A percentile compares a stretch with the other conserved stretches of the same genome.
Conservation (phyloP, 768 basidiomycete species). For the Lactarius pseudohatsudake region DNA sequence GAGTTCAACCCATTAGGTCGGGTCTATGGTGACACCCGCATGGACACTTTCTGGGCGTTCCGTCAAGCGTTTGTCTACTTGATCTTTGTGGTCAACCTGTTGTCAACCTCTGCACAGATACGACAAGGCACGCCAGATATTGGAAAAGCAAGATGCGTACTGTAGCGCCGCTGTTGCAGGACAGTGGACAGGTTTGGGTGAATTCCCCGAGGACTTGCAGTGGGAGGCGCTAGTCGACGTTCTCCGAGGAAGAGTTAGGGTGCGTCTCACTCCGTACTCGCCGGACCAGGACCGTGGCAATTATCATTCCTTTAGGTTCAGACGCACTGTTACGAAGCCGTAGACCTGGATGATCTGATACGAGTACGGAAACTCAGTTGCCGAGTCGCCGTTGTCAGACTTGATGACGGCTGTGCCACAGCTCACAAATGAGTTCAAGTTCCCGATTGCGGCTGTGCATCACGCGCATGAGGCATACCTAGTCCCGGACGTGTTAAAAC, state of each 20-base stretch:
- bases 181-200: constrained; percentile 50
- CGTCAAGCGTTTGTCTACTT: constrained; percentile 47
- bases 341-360: constrained; percentile 39
- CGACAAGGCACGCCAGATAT: constrained; percentile 64
- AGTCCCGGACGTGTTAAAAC: constrained; percentile 79
- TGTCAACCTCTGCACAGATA: constrained; percentile 45
- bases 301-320: constrained; percentile 38
- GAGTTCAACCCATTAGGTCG: constrained; percentile 23
- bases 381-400: constrained; percentile 4
- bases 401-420: constrained; percentile 34
- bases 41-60: constrained; percentile 73
- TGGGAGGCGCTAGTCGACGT: constrained; percentile 83
- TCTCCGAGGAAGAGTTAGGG: constrained; percentile 74
- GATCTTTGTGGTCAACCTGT: constrained; percentile 55
- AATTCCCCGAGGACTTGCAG: constrained; percentile 68
- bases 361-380: constrained; percentile 10
- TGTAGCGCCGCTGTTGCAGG: constrained; percentile 51
- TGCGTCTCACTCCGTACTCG: constrained; percentile 31
- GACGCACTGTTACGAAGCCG: constrained; percentile 45
- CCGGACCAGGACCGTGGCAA: background rate
- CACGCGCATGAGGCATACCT: constrained; percentile 90
- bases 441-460: constrained; percentile 78
- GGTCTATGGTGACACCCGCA: constrained; percentile 43
- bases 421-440: constrained; percentile 90
- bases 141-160: constrained; percentile 65